A percentile compares a stretch with the other conserved stretches of the same genome.
Evolutionary conservation across 371 early-diverging fungal species (phyloP).

Genomic region (Mortierella polycephala): DNA sequence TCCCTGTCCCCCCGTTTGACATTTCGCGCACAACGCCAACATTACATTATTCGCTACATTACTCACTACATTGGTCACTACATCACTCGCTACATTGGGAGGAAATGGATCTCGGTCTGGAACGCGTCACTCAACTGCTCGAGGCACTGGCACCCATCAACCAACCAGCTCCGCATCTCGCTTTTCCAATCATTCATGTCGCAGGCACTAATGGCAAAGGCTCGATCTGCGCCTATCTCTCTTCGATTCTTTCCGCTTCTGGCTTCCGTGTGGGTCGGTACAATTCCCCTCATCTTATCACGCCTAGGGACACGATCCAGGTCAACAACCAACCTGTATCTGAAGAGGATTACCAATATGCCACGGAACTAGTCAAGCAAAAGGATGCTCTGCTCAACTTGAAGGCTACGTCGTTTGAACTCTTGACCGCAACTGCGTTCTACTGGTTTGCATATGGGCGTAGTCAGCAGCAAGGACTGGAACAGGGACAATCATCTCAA

Average conservation of each 20-base stretch:
- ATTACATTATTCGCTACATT: too few relatives aligned
- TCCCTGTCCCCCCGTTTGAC: too few relatives aligned
- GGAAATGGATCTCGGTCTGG: constrained; percentile 75
- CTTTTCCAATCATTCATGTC: constrained; percentile 74
- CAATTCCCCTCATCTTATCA: constrained; percentile 92
- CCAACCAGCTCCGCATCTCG: constrained; percentile 15
- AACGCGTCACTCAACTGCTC: constrained; percentile 71
- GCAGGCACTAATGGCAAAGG: constrained; percentile 93
- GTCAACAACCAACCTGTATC: constrained; percentile 86
- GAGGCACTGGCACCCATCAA: constrained; percentile 54
- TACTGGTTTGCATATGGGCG: constrained; percentile 49
- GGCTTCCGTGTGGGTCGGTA: constrained; percentile 79
- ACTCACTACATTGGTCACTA: too few relatives aligned
- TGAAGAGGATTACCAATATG: constrained; percentile 70
- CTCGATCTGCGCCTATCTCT: constrained; percentile 77
- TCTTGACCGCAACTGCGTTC: constrained; percentile 81
- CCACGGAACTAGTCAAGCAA: constrained; percentile 51
- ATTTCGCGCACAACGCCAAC: too few relatives aligned
- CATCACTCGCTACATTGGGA: too few relatives aligned
- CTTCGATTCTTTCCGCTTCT: constrained; percentile 65
- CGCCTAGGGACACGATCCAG: constrained; percentile 91
- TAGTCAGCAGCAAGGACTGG: background rate
- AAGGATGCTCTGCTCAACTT: constrained; percentile 48
- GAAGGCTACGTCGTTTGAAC: constrained; percentile 89
- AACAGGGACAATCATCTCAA: background rate